Evolutionary conservation across 768 basidiomycete species (phyloP).

Genomic region (Lactarius vividus): DNA sequence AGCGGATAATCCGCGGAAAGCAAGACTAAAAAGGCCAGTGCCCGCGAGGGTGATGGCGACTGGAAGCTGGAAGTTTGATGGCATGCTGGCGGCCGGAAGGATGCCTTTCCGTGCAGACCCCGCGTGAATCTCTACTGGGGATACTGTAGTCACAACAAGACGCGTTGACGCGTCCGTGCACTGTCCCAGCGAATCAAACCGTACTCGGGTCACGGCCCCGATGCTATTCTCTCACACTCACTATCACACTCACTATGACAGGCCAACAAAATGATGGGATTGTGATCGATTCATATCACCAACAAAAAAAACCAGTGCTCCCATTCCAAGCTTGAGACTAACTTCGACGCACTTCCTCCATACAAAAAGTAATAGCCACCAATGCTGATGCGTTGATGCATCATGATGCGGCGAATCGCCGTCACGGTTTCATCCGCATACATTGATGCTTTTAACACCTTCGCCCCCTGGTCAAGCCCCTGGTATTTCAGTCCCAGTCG

Average conservation of each 20-base stretch:
- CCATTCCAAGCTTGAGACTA: neutral
- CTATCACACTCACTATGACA: no score
- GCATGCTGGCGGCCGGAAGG: constrained; percentile 42
- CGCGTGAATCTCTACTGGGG: no score
- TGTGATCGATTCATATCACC: neutral
- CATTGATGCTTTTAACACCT: neutral
- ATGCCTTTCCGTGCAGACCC: neutral
- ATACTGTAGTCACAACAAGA: neutral
- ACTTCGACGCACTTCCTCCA: neutral
- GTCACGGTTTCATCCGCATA: neutral
- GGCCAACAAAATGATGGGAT: neutral
- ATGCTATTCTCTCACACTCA: neutral
- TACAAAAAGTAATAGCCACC: neutral
- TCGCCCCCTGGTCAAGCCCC: no score
- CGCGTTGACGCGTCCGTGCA: neutral
- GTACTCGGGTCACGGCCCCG: neutral
- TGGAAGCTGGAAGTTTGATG: constrained; percentile 51
- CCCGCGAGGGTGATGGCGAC: constrained; percentile 48
- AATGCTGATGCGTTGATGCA: neutral
- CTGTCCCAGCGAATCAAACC: neutral
- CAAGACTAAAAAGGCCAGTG: constrained; percentile 45
- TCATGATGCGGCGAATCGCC: constrained; percentile 1
- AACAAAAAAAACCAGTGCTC: neutral
- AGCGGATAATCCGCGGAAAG: constrained; percentile 41
- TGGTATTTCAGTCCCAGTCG: neutral